phyloP scores from a whole-genome alignment of 1,284 basidiomycete genomes.

The Farysia itapuensis region DNA sequence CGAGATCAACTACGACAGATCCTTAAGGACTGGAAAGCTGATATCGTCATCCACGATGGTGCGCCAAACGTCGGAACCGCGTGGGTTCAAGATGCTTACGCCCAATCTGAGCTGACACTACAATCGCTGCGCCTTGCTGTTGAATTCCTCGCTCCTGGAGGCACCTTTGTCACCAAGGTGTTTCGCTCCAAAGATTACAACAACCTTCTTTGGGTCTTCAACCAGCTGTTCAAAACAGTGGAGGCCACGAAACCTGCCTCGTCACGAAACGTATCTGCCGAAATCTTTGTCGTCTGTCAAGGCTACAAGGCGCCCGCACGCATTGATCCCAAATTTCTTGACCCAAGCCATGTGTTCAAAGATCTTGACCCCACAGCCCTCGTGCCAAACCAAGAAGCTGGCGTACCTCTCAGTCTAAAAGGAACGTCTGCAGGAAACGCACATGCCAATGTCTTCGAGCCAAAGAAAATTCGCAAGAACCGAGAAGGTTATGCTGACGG shows the following conservation, averaged over 20 bases:
- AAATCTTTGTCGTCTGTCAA: conserved; percentile 98
- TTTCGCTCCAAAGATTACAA: conserved; percentile 99
- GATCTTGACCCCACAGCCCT: conserved; percentile 66
- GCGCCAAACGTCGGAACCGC: conserved; percentile 99
- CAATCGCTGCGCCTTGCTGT: conserved; percentile 95
- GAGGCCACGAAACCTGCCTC: conserved; percentile 99
- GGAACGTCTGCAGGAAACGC: conserved; percentile 51
- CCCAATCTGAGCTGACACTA: conserved; percentile 93
- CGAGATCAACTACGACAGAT: conserved; percentile 82
- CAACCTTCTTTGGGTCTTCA: conserved; percentile 97
- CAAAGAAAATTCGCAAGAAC: conserved; percentile 90
- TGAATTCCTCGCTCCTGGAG: conserved; percentile 87
- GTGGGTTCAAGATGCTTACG: conserved; percentile 98
- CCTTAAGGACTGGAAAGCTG: conserved; percentile 99
- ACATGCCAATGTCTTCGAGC: conserved; percentile 82
- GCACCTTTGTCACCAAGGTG: conserved; percentile 94
- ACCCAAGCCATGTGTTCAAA: conserved; percentile 97
- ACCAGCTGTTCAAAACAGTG: conserved; percentile 91
- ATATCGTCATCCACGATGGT: conserved; percentile 98
- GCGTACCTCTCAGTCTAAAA: conserved; percentile 36
- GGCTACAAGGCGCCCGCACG: conserved; percentile 92
- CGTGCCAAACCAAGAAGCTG: conserved; percentile 15
- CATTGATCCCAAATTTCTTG: conserved; percentile 97
- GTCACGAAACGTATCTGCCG: conserved; percentile 97
- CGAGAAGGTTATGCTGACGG: conserved; percentile 96